phyloP scores from a whole-genome alignment of 805 yeast genomes.

The Saturnispora hagleri region DNA sequence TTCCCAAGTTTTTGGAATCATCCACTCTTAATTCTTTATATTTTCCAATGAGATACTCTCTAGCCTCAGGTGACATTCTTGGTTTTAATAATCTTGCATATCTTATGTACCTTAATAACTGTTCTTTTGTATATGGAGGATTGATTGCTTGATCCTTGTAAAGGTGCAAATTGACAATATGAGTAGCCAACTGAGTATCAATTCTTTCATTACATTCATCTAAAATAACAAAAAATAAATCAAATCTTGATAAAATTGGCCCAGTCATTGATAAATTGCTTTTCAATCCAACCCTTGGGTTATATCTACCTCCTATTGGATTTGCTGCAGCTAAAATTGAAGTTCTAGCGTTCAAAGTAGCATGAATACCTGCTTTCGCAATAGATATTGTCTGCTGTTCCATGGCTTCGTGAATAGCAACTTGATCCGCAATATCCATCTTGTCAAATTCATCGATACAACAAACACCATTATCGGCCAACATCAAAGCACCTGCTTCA shows the following conservation, averaged over 20 bases:
- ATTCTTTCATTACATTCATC: constrained; percentile 91
- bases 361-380: constrained; percentile 98
- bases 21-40: constrained; percentile 82
- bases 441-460: constrained; percentile 98
- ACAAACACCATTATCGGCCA: constrained; percentile 97
- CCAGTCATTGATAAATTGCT: constrained; percentile 93
- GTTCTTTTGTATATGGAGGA: constrained; percentile 85
- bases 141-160: constrained; percentile 79
- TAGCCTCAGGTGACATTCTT: constrained; percentile 69
- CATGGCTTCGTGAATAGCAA: constrained; percentile 99
- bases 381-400: constrained; percentile 98
- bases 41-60: constrained; percentile 63
- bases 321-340: constrained; percentile 98
- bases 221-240: constrained; percentile 83
- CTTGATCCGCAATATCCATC: constrained; percentile 93
- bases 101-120: constrained; percentile 76
- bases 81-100: constrained; percentile 94
- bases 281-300: constrained; percentile 73
- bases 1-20: constrained; percentile 81
- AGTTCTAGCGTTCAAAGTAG: constrained; percentile 93
- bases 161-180: constrained; percentile 90
- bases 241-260: constrained; percentile 97
- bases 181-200: constrained; percentile 84
- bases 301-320: constrained; percentile 95
- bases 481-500: constrained; percentile 97